Base-by-base conservation (phyloP, 1,284 basidiomycete genomes). In the Heterobasidion occidentale region DNA sequence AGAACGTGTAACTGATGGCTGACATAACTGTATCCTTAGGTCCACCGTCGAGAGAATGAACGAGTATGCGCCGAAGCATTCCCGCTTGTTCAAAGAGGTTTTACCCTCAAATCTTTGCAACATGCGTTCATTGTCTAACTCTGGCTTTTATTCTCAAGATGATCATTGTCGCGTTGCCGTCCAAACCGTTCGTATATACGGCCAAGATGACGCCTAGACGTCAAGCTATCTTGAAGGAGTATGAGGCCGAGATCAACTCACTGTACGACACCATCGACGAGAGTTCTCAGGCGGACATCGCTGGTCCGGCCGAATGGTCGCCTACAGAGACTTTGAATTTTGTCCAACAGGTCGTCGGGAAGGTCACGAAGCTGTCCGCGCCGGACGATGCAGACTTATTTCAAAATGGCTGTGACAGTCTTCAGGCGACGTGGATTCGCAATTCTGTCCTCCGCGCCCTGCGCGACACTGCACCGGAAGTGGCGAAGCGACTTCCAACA, bases 361-460 rank as follows among this genome's bases (percentile, higher is more conserved):
- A 59, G 7, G 68, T 71, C 14, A 53, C 74, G 20, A 53, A 54
- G 9, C 53, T 57, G 7, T 12, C 54, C 5, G 51, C 70, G 15
- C 38, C 58, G 5, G 71, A 74, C 52, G 56, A 62, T 14, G 70
- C 64, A 12, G 75, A 78, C 56, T 59, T 77, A 7, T 77, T 78
- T 61, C 65, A 70, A 19, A 61, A 66, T 34, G 75, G 75, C 7
- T 72, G 72, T 55, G 75, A 77, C 59, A 74, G 74, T 62, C 60
- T 77, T 11, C 70, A 73, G 59, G 68, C 74, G 7, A 74, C 71
- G 0, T 74, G 68, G 64, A 74, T 77, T 46, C 67, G 74, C 12
- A 76, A 74, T 62, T 61, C 70, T 2, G 44, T 76, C 36, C 38
- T 71, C 5, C 66, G 66, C 17, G 73, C 68, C 11, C 56, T 76